Evolutionary conservation across 164 flowering plant genomes (phyloP).

Genomic region (Stephania japonica): DNA sequence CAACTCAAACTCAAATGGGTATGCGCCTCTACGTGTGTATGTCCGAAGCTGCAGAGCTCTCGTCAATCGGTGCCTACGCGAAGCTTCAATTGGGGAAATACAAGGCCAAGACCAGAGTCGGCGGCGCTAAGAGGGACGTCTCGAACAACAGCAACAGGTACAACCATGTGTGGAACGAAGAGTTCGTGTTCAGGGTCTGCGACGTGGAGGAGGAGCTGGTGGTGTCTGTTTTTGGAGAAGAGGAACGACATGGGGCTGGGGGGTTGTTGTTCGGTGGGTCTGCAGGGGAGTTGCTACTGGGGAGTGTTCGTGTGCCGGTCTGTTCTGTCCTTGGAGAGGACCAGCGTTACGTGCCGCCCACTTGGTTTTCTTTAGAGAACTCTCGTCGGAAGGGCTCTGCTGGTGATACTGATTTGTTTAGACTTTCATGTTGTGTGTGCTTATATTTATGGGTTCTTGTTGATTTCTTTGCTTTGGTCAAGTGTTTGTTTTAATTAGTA

Average conservation of each 20-base stretch:
- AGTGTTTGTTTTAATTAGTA: too few relatives aligned
- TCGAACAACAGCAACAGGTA: constrained; percentile 26
- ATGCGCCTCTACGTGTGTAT: constrained; percentile 73
- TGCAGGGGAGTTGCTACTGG: constrained; percentile 36
- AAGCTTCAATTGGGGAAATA: constrained; percentile 53
- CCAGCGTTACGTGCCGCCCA: constrained; percentile 50
- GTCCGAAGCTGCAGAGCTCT: constrained; percentile 50
- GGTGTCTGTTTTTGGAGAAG: constrained; percentile 35
- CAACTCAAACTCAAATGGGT: neutral
- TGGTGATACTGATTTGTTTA: constrained; percentile 32
- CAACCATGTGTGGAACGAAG: constrained; percentile 71
- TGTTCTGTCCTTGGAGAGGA: constrained; percentile 36
- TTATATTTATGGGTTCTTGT: too few relatives aligned
- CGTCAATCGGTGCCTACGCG: constrained; percentile 25
- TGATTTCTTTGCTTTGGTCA: too few relatives aligned
- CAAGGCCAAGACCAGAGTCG: constrained; percentile 45
- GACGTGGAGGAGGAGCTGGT: constrained; percentile 49
- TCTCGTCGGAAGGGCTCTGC: constrained; percentile 34
- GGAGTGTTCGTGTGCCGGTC: constrained; percentile 58
- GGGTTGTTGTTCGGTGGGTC: constrained; percentile 22
- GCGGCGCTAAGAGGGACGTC: neutral
- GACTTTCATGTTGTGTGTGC: too few relatives aligned
- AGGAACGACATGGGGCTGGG: constrained; percentile 21
- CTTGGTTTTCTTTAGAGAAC: constrained; percentile 65
- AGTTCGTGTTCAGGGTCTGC: constrained; percentile 58